These are phyloP conservation scores for Mercurialis annua DNA, from an alignment of 345 rosid genomes.

Conservation along the genomic window DNA sequence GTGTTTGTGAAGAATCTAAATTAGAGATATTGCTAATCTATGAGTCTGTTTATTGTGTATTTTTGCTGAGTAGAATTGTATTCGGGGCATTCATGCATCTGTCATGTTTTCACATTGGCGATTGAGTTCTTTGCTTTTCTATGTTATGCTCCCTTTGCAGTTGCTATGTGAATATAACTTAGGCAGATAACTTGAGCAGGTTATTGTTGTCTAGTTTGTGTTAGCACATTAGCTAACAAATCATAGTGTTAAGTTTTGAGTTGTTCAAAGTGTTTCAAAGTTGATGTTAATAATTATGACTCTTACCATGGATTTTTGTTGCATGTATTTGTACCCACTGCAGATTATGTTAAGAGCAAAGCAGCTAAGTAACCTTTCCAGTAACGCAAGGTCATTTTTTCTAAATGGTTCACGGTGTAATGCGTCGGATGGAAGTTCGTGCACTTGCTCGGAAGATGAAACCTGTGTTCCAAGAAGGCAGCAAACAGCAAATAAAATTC, in stretches of 20 bases:
- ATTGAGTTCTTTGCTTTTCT: not conserved
- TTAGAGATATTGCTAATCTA: not conserved
- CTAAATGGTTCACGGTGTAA: constrained; percentile 59
- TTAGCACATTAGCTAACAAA: not conserved
- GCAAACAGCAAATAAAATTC: constrained; percentile 39
- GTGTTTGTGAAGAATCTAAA: not conserved
- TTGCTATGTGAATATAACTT: not conserved
- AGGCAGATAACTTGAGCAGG: not conserved
- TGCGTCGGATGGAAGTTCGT: constrained; percentile 66
- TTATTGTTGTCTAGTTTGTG: not conserved
- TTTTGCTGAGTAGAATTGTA: not conserved
- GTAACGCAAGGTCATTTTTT: constrained; percentile 61
- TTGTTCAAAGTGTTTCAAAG: not conserved
- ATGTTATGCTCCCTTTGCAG: not conserved
- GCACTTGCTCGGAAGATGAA: constrained; percentile 75
- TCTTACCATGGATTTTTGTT: not conserved
- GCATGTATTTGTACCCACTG: constrained; percentile 19
- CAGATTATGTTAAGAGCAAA: constrained; percentile 73
- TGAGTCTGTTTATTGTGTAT: not conserved
- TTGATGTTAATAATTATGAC: not conserved
- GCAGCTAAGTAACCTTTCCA: constrained; percentile 66
- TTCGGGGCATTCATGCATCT: not conserved
- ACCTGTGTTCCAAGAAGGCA: constrained; percentile 56
- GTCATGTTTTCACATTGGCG: not conserved
- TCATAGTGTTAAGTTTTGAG: not conserved